phyloP scores from a whole-genome alignment of 2,329 filamentous ascomycete species.

The Aaosphaeria arxii region DNA sequence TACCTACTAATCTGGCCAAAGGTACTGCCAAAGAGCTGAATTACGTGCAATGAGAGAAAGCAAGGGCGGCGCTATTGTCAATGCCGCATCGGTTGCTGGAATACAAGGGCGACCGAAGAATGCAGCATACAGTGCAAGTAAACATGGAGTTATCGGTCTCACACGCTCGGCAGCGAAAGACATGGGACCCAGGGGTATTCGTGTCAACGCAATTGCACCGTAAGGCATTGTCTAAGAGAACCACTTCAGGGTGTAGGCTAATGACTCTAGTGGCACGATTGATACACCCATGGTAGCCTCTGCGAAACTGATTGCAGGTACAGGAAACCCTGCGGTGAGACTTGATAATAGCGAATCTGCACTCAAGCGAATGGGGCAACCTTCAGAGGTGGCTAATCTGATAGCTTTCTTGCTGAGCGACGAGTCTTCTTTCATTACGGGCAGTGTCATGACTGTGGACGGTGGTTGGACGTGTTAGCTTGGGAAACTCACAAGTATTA shows the following conservation, averaged over 20 bases:
- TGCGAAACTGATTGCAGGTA: slow-evolving; percentile 4
- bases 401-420: slow-evolving; percentile 10
- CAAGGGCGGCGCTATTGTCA: slow-evolving; percentile 8
- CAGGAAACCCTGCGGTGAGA: neutral
- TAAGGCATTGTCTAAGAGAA: slow-evolving; percentile 9
- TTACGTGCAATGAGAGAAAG: slow-evolving; percentile 2
- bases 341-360: slow-evolving; percentile 6
- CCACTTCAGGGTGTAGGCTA: too few species aligned
- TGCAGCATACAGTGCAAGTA: slow-evolving; percentile 33
- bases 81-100: slow-evolving; percentile 42
- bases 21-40: slow-evolving; percentile 35
- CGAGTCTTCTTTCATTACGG: slow-evolving; percentile 8
- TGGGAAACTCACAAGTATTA: neutral
- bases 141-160: slow-evolving; percentile 39
- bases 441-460: slow-evolving; percentile 7
- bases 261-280: slow-evolving; percentile 3
- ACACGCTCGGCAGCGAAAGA: slow-evolving; percentile 38
- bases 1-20: neutral
- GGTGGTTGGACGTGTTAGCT: slow-evolving; percentile 7
- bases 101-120: slow-evolving; percentile 38
- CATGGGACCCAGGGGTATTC: slow-evolving; percentile 23
- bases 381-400: slow-evolving; percentile 7
- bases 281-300: slow-evolving; percentile 9
- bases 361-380: slow-evolving; percentile 4
- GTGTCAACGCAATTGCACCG: slow-evolving; percentile 24